Evolutionary conservation across 2,329 filamentous ascomycete genomes (phyloP).

Genomic region (Hypoxylon sp.): DNA sequence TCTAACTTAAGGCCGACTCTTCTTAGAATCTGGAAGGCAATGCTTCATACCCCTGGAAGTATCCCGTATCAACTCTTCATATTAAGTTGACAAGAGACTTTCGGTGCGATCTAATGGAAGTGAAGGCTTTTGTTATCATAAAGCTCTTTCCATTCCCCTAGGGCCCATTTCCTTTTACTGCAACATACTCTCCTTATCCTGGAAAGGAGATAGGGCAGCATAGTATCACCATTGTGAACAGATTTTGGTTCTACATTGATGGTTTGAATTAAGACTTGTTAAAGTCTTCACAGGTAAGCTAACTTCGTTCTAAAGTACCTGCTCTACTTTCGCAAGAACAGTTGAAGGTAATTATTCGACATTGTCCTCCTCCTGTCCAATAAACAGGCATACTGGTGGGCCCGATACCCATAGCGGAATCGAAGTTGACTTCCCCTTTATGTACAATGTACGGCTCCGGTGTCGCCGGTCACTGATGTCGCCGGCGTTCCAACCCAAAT

Average conservation of each 20-base stretch:
- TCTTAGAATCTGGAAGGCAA: no score
- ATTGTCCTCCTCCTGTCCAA: no score
- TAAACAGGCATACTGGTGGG: no score
- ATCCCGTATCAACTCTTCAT: no score
- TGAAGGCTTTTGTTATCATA: no score
- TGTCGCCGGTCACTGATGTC: constrained; percentile 2
- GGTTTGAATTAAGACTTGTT: not conserved
- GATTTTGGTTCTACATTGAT: not conserved
- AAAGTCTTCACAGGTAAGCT: not conserved
- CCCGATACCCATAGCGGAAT: no score
- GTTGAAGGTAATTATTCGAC: not conserved
- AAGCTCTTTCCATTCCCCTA: no score
- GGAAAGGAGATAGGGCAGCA: not conserved
- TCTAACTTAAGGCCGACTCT: no score
- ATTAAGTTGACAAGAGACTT: no score
- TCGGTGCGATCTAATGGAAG: no score
- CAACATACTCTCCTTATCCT: not conserved
- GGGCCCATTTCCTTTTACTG: not conserved
- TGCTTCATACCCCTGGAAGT: no score
- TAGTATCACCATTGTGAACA: not conserved
- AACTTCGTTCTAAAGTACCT: not conserved
- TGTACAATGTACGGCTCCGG: not conserved
- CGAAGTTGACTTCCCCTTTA: not conserved
- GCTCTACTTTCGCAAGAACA: not conserved
- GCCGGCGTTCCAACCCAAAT: constrained; percentile 2